A percentile compares a stretch with the other conserved stretches of the same genome.
phyloP scores from a whole-genome alignment of 2,329 filamentous ascomycete genomes.

The Paracamarosporium sp. region DNA sequence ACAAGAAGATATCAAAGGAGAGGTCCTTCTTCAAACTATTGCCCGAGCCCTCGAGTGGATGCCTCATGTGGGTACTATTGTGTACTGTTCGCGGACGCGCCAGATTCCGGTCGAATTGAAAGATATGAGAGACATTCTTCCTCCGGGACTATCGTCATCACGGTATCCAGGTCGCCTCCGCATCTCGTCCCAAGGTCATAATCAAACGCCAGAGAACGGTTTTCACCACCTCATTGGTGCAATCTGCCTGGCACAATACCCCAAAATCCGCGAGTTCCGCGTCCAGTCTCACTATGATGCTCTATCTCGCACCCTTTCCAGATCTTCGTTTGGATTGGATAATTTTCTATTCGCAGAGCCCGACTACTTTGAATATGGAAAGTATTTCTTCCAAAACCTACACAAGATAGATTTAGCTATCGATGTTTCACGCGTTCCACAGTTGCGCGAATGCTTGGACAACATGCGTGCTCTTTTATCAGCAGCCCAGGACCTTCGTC shows the following conservation, averaged over 20 bases:
- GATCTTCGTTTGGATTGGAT: constrained; percentile 12
- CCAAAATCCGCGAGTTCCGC: constrained; percentile 29
- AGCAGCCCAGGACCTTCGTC: constrained; percentile 11
- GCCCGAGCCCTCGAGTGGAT: constrained; percentile 29
- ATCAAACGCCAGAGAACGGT: constrained; percentile 18
- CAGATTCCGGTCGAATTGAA: constrained; percentile 27
- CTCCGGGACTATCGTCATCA: constrained; percentile 11
- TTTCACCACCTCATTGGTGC: constrained; percentile 38
- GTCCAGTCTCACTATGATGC: constrained; percentile 11
- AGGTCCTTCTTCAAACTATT: constrained; percentile 31
- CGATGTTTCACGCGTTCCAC: not conserved
- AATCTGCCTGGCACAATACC: constrained; percentile 24
- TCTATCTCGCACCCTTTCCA: constrained; percentile 28
- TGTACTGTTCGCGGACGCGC: constrained; percentile 32
- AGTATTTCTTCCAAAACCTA: constrained; percentile 18
- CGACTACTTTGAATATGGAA: constrained; percentile 13
- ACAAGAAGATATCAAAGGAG: constrained; percentile 33
- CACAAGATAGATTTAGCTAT: constrained; percentile 14
- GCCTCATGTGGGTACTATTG: constrained; percentile 30
- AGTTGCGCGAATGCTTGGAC: not conserved
- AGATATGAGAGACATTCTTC: constrained; percentile 27
- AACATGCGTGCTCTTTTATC: constrained; percentile 12
- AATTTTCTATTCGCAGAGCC: constrained; percentile 12
- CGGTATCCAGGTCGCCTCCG: too few species aligned
- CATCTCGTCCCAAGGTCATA: too few species aligned